Conservation (phyloP, 495 filamentous ascomycete species). For the Sabuloglossum arenarium region DNA sequence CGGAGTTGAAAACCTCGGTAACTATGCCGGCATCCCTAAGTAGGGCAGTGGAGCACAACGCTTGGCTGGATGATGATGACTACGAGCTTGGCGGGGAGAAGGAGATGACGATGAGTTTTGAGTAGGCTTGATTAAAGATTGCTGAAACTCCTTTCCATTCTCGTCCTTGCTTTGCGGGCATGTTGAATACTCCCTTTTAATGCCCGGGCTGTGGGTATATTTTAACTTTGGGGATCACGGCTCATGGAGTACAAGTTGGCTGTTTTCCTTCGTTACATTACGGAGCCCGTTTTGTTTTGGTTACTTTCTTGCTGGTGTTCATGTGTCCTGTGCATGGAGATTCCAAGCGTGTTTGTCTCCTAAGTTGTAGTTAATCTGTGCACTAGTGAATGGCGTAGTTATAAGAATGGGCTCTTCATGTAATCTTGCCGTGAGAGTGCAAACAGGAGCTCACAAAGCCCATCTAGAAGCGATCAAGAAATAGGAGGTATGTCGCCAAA, state of each 20-base stretch:
- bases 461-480: too few relatives aligned
- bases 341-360: background rate
- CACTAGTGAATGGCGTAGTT: too few relatives aligned
- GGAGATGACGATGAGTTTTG: slow-evolving; percentile 38
- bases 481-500: too few relatives aligned
- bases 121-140: slow-evolving; percentile 13
- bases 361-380: background rate
- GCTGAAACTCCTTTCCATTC: background rate
- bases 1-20: slow-evolving; percentile 23
- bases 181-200: background rate
- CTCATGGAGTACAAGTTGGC: background rate
- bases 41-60: slow-evolving; percentile 40
- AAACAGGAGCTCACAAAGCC: too few relatives aligned
- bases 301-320: background rate
- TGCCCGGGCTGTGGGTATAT: background rate
- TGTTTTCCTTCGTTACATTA: background rate
- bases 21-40: slow-evolving; percentile 18
- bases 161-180: background rate
- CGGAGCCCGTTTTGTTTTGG: background rate
- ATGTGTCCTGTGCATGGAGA: background rate
- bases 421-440: too few relatives aligned
- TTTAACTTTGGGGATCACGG: background rate
- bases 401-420: too few relatives aligned
- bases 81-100: slow-evolving; percentile 23
- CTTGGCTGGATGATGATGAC: slow-evolving; percentile 65